Evolutionary conservation across 768 basidiomycete species (phyloP), one percentile per base, ranked within the genome.

Genomic region (Calocybe cyanea): DNA sequence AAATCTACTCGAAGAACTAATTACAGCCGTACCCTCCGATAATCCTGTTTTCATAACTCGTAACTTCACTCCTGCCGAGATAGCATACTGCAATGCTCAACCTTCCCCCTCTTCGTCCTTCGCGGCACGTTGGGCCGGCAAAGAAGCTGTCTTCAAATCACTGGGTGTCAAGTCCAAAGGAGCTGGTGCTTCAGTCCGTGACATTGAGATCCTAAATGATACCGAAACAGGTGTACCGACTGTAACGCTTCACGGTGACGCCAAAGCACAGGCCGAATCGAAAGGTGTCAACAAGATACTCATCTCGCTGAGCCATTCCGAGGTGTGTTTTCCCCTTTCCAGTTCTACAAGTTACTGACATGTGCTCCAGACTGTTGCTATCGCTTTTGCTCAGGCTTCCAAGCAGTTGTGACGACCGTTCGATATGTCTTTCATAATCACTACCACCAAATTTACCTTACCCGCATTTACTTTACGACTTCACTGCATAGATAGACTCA

Each of bases 121-220:
- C 61, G 95, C 96, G 17, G 94, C 89, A 28, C 87, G 94, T 45
- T 99, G 96, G 95, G 89, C 80, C 21, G 95, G 92, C 41, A 99
- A 98, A 68, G 96, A 98, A 65, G 95, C 94, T 2, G 82, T 87
- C 43, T 97, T 98, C 83, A 98, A 98, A 71, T 88, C 92, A 4
- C 77, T 99, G 1, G 88, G 91, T 17, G 86, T 92, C 35, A 69
- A 83, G 15, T 92, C 90, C 3, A 87, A 91, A 66, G 96, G 96
- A 31, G 95, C 94, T 9, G 89, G 80, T 5, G 94, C 96, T 14
- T 75, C 86, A n/a, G 85, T 98, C 86, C 89, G 89, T 67, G 94
- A 98, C 53, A 98, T 99, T 49, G 96, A 98, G 66, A 93, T 98
- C 57, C 72, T 95, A 48, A 83, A 87, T 37, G 78, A 85, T 58